Base-by-base conservation (phyloP, 495 filamentous ascomycete species). In the Tirmania nivea region DNA sequence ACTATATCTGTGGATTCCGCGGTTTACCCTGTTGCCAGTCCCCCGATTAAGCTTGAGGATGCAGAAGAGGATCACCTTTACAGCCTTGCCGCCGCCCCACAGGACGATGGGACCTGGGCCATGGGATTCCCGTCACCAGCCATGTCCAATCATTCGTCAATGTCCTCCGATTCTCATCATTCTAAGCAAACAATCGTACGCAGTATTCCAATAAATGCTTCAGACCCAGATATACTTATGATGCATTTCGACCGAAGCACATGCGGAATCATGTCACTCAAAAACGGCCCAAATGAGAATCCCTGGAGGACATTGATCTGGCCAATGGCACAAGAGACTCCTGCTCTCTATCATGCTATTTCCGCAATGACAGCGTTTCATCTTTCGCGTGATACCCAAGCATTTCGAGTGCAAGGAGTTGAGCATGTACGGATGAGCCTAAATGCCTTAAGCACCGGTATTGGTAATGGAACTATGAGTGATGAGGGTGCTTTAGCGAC, bases 341-440 rank as follows among this genome's bases (percentile, higher is more conserved):
- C 81, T 1, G 80, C 80, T 1, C 65, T 88, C n/a, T 81, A 78
- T 52, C 78, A 86, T 69, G 83, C 83, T 8, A 75, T 88, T 51
- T 75, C 77, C 49, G 76, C 83, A 0, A 76, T 88, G 71, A 79
- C 83, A 3, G 78, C 79, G 1, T 88, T 86, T 61, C 83, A 86
- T 58, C 75, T 74, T n/a, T 76, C 75, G 19, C 76, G 74, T 53
- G 71, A 81, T 37, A 66, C 69, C 11, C 74, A 74, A 3, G 60
- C 67, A 2, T 64, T 84, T 35, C 70, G 80, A 35, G 70, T 80
- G 0, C 73, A 78, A 56, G 83, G 83, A 10, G 77, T 85, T 56
- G 76, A 82, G 54, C 78, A 86, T 62, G 81, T 85, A 77, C 73
- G 74, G n/a, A 69, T 69, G 48, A 82, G 79, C 55, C 76, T 83